A percentile compares a stretch with the other conserved stretches of the same genome.
phyloP scores from a whole-genome alignment of 1,139 yeast genomes.

The Debaryomyces sp. region DNA sequence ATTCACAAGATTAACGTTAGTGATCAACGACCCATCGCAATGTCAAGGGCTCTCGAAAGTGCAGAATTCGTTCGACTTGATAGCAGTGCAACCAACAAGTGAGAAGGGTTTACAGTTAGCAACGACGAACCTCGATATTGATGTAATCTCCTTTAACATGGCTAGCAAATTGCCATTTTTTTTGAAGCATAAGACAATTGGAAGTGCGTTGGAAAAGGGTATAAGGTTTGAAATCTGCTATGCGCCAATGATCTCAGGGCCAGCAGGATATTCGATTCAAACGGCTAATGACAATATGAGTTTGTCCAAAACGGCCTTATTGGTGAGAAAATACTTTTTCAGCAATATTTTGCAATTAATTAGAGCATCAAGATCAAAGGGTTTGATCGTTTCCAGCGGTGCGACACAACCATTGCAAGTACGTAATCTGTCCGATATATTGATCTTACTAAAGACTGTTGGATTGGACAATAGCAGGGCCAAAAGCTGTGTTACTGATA shows the following conservation, averaged over 20 bases:
- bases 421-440: conserved; percentile 69
- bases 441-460: conserved; percentile 64
- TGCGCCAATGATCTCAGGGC: conserved; percentile 50
- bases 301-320: conserved; percentile 21
- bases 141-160: conserved; percentile 74
- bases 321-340: conserved; percentile 60
- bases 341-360: conserved; percentile 73
- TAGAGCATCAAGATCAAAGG: conserved; percentile 82
- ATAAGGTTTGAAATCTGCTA: conserved; percentile 81
- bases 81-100: conserved; percentile 78
- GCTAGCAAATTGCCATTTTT: conserved; percentile 70
- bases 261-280: conserved; percentile 34
- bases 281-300: conserved; percentile 18
- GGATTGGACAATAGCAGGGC: conserved; percentile 72
- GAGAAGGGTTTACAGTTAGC: conserved; percentile 81
- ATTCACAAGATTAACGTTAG: conserved; percentile 72
- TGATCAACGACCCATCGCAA: conserved; percentile 76
- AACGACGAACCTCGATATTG: conserved; percentile 73
- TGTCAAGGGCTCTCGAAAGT: conserved; percentile 69
- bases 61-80: conserved; percentile 68
- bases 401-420: conserved; percentile 60
- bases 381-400: conserved; percentile 79
- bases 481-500: conserved; percentile 57
- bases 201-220: conserved; percentile 84
- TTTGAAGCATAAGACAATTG: conserved; percentile 79